Percentiles rank a stretch among this genome's conserved stretches.
phyloP scores from a whole-genome alignment of 768 basidiomycete species.

The Lactarius trivialis region DNA sequence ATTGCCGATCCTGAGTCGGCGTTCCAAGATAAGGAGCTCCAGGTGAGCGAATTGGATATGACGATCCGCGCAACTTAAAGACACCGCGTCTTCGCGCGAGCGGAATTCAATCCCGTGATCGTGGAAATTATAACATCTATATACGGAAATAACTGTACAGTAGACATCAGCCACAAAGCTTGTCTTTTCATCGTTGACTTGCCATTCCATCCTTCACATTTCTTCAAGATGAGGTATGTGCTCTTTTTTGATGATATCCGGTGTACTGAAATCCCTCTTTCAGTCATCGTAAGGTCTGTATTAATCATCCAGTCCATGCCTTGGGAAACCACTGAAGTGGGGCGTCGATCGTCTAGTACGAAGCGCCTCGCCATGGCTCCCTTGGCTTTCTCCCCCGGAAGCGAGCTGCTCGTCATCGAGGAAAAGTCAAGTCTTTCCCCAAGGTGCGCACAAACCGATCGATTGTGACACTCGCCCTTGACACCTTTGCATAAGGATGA shows the following conservation, averaged over 20 bases:
- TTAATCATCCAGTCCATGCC: conserved; percentile 13
- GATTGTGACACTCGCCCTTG: background rate
- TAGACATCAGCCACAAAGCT: conserved; percentile 20
- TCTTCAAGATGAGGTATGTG: conserved; percentile 36
- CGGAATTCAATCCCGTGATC: background rate
- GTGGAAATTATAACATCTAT: background rate
- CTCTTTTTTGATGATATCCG: background rate
- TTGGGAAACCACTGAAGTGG: conserved; percentile 26
- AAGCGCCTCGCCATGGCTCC: conserved; percentile 97
- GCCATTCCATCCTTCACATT: conserved; percentile 5
- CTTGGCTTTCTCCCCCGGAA: conserved; percentile 97
- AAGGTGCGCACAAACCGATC: conserved; percentile 51
- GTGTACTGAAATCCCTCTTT: conserved; percentile 23
- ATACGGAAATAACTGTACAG: conserved; percentile 21
- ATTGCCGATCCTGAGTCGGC: conserved; percentile 9
- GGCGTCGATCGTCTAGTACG: conserved; percentile 55
- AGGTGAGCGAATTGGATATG: background rate
- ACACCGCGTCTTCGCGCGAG: background rate
- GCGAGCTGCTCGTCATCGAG: conserved; percentile 93
- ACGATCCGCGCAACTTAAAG: background rate
- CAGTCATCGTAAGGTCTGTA: conserved; percentile 82
- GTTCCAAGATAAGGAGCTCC: background rate
- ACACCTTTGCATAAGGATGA: conserved; percentile 64
- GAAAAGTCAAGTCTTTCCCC: conserved; percentile 99
- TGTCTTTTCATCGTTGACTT: background rate